These are phyloP conservation scores for Carex kokanica DNA, from an alignment of 176 grass and related monocot genomes.

Conservation along the genomic window DNA sequence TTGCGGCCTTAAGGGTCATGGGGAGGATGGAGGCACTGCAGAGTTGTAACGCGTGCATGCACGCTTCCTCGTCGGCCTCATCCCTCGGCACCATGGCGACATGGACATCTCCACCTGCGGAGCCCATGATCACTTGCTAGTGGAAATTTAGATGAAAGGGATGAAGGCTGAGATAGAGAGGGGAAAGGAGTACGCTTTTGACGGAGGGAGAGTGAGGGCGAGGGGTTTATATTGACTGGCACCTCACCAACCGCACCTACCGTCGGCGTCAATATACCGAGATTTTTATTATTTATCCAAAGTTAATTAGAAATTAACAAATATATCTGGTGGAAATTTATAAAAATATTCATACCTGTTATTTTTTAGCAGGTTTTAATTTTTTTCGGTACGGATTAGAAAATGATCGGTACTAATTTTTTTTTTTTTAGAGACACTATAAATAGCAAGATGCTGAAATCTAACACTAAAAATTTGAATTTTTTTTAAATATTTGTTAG, in stretches of 20 bases:
- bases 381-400: too few relatives aligned
- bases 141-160: not conserved
- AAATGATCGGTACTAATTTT: too few relatives aligned
- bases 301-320: too few relatives aligned
- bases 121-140: constrained; percentile 38
- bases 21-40: constrained; percentile 75
- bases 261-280: constrained; percentile 23
- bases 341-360: too few relatives aligned
- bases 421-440: too few relatives aligned
- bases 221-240: constrained; percentile 35
- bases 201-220: not conserved
- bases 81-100: constrained; percentile 23
- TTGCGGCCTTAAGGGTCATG: constrained; percentile 92
- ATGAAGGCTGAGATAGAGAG: not conserved
- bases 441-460: too few relatives aligned
- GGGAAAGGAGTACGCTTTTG: not conserved
- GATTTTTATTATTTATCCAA: too few relatives aligned
- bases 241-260: constrained; percentile 48
- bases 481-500: too few relatives aligned
- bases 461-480: too few relatives aligned
- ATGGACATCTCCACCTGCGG: constrained; percentile 11
- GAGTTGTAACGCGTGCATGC: constrained; percentile 82
- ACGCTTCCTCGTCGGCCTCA: constrained; percentile 74
- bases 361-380: too few relatives aligned
- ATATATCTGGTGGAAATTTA: too few relatives aligned